Conservation (phyloP, 805 yeast genomes). For the Hyphopichia homilentoma region DNA sequence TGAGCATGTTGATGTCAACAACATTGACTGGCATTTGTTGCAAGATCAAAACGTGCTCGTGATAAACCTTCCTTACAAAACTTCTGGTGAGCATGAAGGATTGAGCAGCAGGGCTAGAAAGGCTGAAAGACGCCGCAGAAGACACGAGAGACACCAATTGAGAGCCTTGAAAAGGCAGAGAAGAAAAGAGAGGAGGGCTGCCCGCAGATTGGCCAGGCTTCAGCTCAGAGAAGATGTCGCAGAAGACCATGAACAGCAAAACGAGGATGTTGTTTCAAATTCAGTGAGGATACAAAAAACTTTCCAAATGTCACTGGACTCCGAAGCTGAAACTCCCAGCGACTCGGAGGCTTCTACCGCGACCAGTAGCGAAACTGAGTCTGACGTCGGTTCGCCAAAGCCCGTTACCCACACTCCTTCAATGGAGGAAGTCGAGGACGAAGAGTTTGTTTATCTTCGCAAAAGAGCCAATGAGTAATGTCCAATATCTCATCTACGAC, state of each 20-base stretch:
- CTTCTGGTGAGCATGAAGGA: too few species aligned
- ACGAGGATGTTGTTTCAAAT: too few species aligned
- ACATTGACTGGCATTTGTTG: slow-evolving; percentile 34
- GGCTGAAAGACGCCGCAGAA: background rate
- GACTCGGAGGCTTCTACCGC: slow-evolving; percentile 1
- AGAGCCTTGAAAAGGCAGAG: background rate
- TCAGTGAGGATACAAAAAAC: too few species aligned
- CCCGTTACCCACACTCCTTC: slow-evolving; percentile 12
- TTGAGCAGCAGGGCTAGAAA: too few species aligned
- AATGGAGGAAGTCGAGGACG: slow-evolving; percentile 30
- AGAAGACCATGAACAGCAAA: slow-evolving; percentile 1
- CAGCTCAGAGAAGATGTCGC: slow-evolving; percentile 4
- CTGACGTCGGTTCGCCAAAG: too few species aligned
- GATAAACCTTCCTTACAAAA: slow-evolving; percentile 35
- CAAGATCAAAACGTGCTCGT: slow-evolving; percentile 27
- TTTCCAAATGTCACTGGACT: too few species aligned
- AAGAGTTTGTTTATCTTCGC: slow-evolving; percentile 21
- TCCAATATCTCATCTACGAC: too few species aligned
- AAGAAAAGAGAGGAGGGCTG: too few species aligned
- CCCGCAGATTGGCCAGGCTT: too few species aligned
- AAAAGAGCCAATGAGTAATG: slow-evolving; percentile 7
- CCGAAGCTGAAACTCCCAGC: slow-evolving; percentile 4
- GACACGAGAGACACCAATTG: slow-evolving; percentile 1
- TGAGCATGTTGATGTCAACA: slow-evolving; percentile 23
- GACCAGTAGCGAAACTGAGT: background rate